Conservation (phyloP, 2,329 filamentous ascomycete genomes). For the Aurifilum marmelostoma region DNA sequence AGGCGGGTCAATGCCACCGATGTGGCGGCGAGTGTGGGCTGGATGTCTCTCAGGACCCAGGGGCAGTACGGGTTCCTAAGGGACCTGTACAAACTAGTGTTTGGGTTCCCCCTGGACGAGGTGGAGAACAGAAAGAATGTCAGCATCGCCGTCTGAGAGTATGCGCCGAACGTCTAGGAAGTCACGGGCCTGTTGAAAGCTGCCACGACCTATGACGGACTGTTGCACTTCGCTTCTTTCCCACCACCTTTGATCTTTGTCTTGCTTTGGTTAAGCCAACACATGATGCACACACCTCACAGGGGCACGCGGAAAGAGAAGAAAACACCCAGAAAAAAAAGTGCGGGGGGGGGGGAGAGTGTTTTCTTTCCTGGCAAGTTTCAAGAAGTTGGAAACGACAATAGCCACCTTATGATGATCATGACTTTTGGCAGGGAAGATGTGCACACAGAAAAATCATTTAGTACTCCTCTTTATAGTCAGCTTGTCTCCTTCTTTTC, state of each 20-base stretch:
- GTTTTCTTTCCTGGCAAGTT: neutral
- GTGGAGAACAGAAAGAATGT: conserved; percentile 68
- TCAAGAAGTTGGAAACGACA: conserved; percentile 5
- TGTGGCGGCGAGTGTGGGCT: conserved; percentile 76
- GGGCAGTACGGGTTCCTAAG: conserved; percentile 75
- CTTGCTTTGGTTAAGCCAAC: neutral
- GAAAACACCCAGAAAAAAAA: neutral
- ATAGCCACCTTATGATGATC: conserved; percentile 16
- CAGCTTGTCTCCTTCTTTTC: conserved; percentile 20
- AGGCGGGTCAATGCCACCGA: conserved; percentile 71
- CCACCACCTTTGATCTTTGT: conserved; percentile 1
- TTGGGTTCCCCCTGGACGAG: conserved; percentile 82
- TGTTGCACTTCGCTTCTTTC: neutral
- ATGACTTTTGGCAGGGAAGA: conserved; percentile 12
- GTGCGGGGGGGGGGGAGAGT: too few species aligned
- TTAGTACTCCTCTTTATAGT: conserved; percentile 18
- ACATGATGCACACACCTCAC: neutral
- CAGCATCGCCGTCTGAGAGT: conserved; percentile 57
- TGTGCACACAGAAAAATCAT: neutral
- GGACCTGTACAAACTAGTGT: conserved; percentile 83
- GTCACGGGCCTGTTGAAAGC: neutral
- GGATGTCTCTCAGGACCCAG: conserved; percentile 70
- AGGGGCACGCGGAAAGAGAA: neutral
- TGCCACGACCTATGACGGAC: neutral
- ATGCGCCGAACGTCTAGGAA: neutral